Conservation (phyloP, 768 basidiomycete species). For the Tulasnella sp. region DNA sequence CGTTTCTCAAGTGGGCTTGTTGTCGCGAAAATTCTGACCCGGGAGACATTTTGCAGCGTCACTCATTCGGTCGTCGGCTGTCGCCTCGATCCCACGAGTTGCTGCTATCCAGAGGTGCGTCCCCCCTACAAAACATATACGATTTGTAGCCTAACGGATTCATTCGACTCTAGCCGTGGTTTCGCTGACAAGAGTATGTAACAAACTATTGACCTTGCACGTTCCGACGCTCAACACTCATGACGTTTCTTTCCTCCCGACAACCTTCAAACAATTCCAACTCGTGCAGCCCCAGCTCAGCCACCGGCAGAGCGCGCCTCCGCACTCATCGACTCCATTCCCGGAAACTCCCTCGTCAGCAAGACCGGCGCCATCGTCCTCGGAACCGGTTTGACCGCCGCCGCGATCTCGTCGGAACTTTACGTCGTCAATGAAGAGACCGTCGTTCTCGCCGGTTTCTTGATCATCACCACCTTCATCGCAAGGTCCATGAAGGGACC, state of each 20-base stretch:
- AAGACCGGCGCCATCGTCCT: constrained; percentile 93
- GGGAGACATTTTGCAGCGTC: constrained; percentile 22
- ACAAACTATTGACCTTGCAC: not conserved
- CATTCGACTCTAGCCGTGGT: constrained; percentile 22
- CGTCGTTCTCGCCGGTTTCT: constrained; percentile 77
- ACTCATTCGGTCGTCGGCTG: constrained; percentile 29
- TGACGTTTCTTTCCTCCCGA: not conserved
- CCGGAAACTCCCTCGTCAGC: constrained; percentile 73
- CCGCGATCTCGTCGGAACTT: constrained; percentile 94
- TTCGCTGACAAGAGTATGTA: constrained; percentile 28
- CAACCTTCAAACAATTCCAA: not conserved
- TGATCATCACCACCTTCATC: constrained; percentile 77
- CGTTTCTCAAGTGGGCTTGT: not conserved
- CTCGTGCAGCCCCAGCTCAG: constrained; percentile 35
- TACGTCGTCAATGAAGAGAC: constrained; percentile 98
- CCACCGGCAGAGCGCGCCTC: constrained; percentile 84
- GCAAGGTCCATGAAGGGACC: constrained; percentile 79
- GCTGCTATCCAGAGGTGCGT: constrained; percentile 29
- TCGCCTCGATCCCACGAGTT: constrained; percentile 30
- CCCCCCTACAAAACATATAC: not conserved
- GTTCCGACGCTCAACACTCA: constrained; percentile 7
- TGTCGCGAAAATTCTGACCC: constrained; percentile 4
- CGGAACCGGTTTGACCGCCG: constrained; percentile 80
- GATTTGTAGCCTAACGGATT: not conserved
- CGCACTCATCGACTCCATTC: constrained; percentile 83